Evolutionary conservation across 1,284 basidiomycete species (phyloP).

Genomic region (Xerocomus cyaneibrunnescens): DNA sequence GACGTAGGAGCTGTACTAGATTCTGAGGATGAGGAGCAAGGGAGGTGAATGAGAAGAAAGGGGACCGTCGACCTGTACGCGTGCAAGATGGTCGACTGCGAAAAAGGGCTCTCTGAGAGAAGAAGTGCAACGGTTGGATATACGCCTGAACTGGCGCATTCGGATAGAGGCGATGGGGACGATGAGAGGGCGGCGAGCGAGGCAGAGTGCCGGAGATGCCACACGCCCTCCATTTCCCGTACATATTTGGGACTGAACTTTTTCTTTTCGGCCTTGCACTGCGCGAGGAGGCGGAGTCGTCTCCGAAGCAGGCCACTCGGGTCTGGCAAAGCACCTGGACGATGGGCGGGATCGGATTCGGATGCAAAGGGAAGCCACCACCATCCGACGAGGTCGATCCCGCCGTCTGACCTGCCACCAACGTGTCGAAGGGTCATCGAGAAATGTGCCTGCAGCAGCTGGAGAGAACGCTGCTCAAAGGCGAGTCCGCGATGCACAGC

Average conservation of each 20-base stretch:
- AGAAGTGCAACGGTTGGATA: slow-evolving; percentile 65
- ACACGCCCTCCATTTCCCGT: slow-evolving; percentile 85
- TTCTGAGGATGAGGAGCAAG: slow-evolving; percentile 34
- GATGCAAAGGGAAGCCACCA: slow-evolving; percentile 73
- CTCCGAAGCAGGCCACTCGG: slow-evolving; percentile 29
- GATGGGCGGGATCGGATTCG: background rate
- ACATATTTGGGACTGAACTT: slow-evolving; percentile 77
- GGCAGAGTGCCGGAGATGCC: slow-evolving; percentile 36
- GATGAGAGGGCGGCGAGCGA: background rate
- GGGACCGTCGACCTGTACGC: slow-evolving; percentile 73
- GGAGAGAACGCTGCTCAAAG: slow-evolving; percentile 73
- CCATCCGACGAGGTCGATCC: slow-evolving; percentile 89
- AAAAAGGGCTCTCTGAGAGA: slow-evolving; percentile 77
- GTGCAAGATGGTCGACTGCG: slow-evolving; percentile 61
- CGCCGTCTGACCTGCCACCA: slow-evolving; percentile 82
- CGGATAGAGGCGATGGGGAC: background rate
- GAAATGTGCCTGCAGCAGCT: slow-evolving; percentile 59
- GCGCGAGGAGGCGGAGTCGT: slow-evolving; percentile 75
- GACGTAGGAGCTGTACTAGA: background rate
- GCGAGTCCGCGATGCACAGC: slow-evolving; percentile 62
- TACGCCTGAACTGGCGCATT: background rate
- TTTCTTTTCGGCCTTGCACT: slow-evolving; percentile 89
- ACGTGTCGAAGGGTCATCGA: slow-evolving; percentile 79
- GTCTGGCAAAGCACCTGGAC: slow-evolving; percentile 9
- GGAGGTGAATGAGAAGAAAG: slow-evolving; percentile 75